A percentile compares a stretch with the other conserved stretches of the same genome.
phyloP scores from a whole-genome alignment of 139 green algal genomes.

The Dunaliella primolecta region DNA sequence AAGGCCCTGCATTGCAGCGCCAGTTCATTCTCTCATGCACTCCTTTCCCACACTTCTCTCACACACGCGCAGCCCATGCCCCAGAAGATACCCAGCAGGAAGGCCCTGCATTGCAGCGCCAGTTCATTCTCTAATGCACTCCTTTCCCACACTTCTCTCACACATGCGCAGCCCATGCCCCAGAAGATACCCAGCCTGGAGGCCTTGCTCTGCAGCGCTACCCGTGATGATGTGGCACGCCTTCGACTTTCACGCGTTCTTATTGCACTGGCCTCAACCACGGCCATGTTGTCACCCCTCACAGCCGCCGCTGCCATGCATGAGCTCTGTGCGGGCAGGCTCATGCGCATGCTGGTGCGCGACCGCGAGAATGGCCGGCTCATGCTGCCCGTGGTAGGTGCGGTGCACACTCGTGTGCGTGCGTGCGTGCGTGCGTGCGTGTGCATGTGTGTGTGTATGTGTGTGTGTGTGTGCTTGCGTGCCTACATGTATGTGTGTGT shows the following conservation, averaged over 20 bases:
- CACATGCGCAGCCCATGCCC: not conserved
- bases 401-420: not conserved
- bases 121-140: too few species aligned
- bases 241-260: constrained; percentile 23
- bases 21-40: too few species aligned
- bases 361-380: constrained; percentile 2
- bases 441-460: not conserved
- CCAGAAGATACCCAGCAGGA: too few species aligned
- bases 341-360: constrained; percentile 18
- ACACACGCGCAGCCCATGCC: too few species aligned
- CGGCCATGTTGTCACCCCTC: constrained; percentile 11
- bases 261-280: constrained; percentile 12
- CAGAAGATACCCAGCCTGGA: not conserved
- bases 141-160: too few species aligned
- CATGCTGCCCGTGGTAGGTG: constrained; percentile 7
- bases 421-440: not conserved
- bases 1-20: too few species aligned
- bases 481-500: too few species aligned
- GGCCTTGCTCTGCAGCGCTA: constrained; percentile 1
- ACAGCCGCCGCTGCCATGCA: constrained; percentile 13
- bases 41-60: too few species aligned
- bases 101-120: too few species aligned
- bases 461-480: too few species aligned
- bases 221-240: constrained; percentile 19
- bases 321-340: not conserved